Evolutionary conservation across 2,329 filamentous ascomycete genomes (phyloP).

Genomic region (Penicillium fuscoglaucum): DNA sequence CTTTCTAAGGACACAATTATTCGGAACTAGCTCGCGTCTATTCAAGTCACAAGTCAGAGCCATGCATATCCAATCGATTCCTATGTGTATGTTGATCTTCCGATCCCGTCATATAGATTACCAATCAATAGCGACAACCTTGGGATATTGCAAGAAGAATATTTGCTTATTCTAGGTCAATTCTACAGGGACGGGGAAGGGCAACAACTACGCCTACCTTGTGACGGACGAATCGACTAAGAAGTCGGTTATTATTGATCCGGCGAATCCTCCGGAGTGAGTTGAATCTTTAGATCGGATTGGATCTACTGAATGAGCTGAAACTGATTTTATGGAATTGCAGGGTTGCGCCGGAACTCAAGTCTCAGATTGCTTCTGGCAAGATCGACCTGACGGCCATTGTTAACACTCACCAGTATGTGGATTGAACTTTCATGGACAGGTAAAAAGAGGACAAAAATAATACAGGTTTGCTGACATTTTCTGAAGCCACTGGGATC

Average conservation of each 20-base stretch:
- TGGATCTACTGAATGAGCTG: background rate
- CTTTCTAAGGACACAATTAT: conserved; percentile 28
- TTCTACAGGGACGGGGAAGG: conserved; percentile 37
- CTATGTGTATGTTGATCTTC: conserved; percentile 49
- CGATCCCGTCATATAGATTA: background rate
- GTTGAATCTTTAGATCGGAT: conserved; percentile 17
- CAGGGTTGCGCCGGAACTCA: conserved; percentile 65
- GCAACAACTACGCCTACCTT: conserved; percentile 56
- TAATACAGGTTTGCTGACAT: conserved; percentile 11
- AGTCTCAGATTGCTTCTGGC: conserved; percentile 68
- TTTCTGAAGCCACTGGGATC: conserved; percentile 75
- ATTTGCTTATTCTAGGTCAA: conserved; percentile 4
- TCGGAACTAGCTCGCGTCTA: conserved; percentile 12
- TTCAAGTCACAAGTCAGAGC: conserved; percentile 25
- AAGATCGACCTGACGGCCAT: conserved; percentile 83
- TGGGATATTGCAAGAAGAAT: background rate
- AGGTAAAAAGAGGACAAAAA: background rate
- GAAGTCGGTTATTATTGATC: conserved; percentile 53
- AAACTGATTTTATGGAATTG: background rate
- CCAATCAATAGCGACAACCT: background rate
- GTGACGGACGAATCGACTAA: conserved; percentile 52
- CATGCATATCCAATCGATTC: conserved; percentile 56
- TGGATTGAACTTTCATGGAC: conserved; percentile 5
- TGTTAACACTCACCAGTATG: conserved; percentile 96
- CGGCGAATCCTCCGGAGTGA: conserved; percentile 53